Conservation (phyloP, 116 monocot genomes). For the Dioscorea cayenensis region DNA sequence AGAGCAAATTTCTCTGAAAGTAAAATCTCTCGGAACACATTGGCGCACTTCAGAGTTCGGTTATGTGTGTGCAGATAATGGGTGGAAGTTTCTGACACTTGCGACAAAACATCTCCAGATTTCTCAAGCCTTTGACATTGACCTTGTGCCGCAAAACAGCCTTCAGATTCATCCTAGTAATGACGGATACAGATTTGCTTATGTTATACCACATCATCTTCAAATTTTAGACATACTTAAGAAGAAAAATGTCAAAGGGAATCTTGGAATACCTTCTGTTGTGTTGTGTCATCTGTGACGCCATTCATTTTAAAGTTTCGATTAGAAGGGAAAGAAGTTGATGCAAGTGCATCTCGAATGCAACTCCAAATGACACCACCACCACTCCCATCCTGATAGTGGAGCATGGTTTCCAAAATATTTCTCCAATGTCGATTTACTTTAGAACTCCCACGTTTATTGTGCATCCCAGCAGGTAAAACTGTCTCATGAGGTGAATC, state of each 20-base stretch:
- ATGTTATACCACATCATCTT: too few relatives aligned
- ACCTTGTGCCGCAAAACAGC: neutral
- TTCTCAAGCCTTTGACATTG: neutral
- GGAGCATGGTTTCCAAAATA: neutral
- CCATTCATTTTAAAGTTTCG: neutral
- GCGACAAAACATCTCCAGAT: neutral
- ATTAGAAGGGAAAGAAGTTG: neutral
- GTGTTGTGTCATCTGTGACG: neutral
- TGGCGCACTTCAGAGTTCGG: neutral
- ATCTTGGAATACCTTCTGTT: neutral
- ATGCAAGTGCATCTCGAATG: neutral
- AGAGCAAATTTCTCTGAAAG: constrained; percentile 44
- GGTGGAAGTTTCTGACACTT: neutral
- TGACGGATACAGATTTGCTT: neutral
- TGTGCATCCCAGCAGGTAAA: too few relatives aligned
- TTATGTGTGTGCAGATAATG: neutral
- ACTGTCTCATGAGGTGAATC: neutral
- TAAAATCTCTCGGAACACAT: constrained; percentile 22
- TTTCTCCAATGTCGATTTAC: neutral
- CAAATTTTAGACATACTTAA: neutral
- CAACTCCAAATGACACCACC: neutral
- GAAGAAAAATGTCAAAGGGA: neutral
- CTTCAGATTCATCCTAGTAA: neutral
- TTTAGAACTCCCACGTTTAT: neutral
- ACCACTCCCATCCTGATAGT: neutral